These are phyloP conservation scores for Malassezia psittaci DNA, from an alignment of 1,284 basidiomycete genomes.

Conservation along the genomic window DNA sequence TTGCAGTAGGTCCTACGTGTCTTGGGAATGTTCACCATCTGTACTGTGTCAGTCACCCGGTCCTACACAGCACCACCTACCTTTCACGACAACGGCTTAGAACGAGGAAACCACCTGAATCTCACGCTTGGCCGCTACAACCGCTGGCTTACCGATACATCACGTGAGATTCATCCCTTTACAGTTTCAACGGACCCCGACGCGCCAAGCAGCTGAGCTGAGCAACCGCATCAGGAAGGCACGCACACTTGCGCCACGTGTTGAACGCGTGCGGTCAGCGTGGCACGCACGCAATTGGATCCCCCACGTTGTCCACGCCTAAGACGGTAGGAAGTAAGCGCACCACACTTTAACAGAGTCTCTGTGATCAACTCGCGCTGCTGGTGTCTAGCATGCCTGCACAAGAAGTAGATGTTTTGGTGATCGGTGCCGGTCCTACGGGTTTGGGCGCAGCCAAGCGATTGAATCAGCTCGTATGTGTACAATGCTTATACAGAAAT, in stretches of 20 bases:
- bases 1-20: constrained; percentile 71
- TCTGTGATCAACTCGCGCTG: not conserved
- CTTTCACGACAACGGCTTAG: constrained; percentile 9
- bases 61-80: not conserved
- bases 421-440: constrained; percentile 48
- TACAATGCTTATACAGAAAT: constrained; percentile 38
- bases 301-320: no score
- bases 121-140: not conserved
- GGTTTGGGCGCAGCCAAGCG: constrained; percentile 54
- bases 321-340: not conserved
- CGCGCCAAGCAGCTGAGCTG: not conserved
- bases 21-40: constrained; percentile 50
- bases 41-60: not conserved
- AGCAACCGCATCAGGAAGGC: not conserved
- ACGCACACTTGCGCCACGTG: not conserved
- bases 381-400: constrained; percentile 6
- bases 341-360: not conserved
- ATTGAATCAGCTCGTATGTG: constrained; percentile 50
- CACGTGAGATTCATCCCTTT: constrained; percentile 8
- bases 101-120: constrained; percentile 4
- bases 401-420: constrained; percentile 41
- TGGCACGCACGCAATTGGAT: no score
- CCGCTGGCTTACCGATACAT: not conserved
- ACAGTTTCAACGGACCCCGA: not conserved
- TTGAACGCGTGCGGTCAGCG: not conserved